phyloP scores from a whole-genome alignment of 345 rosid genomes.

The Iberis pinnata region DNA sequence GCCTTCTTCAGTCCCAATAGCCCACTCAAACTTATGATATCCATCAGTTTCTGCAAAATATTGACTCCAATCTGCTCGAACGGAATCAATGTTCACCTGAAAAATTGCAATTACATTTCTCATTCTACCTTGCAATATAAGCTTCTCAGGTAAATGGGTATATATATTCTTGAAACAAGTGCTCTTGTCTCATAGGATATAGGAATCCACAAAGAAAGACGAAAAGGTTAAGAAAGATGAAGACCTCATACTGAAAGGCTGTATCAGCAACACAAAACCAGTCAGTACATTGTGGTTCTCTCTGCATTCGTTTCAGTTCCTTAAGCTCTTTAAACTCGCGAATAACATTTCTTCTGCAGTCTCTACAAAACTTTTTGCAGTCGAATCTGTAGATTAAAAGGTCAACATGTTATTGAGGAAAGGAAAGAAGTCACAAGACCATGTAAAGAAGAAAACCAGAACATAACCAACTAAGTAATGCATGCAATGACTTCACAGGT shows the following conservation, averaged over 20 bases:
- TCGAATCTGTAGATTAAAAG: slow-evolving; percentile 66
- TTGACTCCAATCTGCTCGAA: slow-evolving; percentile 83
- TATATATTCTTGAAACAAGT: too few species aligned
- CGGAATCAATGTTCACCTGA: slow-evolving; percentile 67
- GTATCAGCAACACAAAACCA: slow-evolving; percentile 95
- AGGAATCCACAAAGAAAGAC: slow-evolving; percentile 4
- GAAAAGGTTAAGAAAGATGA: slow-evolving; percentile 15
- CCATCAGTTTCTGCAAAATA: slow-evolving; percentile 69
- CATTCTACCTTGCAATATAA: not conserved
- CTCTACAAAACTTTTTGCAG: slow-evolving; percentile 98
- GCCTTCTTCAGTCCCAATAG: slow-evolving; percentile 90
- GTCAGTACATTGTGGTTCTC: slow-evolving; percentile 78
- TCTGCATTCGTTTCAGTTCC: slow-evolving; percentile 91
- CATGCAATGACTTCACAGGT: too few species aligned
- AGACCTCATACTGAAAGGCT: slow-evolving; percentile 80
- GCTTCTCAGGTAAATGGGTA: too few species aligned
- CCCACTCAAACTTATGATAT: slow-evolving; percentile 97
- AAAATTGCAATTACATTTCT: slow-evolving; percentile 14
- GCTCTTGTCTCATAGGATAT: too few species aligned
- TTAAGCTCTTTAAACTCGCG: slow-evolving; percentile 96
- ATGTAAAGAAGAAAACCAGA: not conserved
- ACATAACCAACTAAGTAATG: too few species aligned
- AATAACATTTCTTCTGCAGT: slow-evolving; percentile 91
- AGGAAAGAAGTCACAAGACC: slow-evolving; percentile 10
- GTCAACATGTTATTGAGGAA: slow-evolving; percentile 3